phyloP scores from a whole-genome alignment of 768 basidiomycete species.

The Inosperma sp. region DNA sequence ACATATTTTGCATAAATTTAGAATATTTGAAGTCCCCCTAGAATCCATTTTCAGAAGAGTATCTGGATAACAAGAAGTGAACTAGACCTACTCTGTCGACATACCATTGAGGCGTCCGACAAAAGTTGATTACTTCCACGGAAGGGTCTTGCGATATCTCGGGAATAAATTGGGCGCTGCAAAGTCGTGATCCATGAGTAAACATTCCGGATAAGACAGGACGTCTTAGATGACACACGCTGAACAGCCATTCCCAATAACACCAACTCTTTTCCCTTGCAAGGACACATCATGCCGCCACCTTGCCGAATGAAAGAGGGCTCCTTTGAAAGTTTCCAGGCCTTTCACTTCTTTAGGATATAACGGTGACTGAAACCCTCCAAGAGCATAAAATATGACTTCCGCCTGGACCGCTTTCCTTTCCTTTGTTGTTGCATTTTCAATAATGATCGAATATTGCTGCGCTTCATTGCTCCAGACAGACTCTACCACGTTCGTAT shows the following conservation, averaged over 20 bases:
- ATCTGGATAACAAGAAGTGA: background rate
- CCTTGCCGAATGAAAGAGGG: constrained; percentile 49
- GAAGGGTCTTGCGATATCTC: constrained; percentile 46
- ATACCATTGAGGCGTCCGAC: constrained; percentile 58
- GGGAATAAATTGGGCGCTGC: constrained; percentile 58
- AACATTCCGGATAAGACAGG: background rate
- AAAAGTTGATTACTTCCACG: constrained; percentile 53
- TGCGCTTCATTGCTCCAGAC: constrained; percentile 44
- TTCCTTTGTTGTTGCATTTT: constrained; percentile 35
- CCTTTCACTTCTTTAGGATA: constrained; percentile 44
- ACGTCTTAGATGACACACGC: constrained; percentile 36
- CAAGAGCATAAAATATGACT: constrained; percentile 47
- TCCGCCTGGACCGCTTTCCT: constrained; percentile 36
- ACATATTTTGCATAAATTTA: constrained; percentile 46
- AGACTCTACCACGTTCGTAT: constrained; percentile 36
- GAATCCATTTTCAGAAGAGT: background rate
- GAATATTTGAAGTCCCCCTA: constrained; percentile 42
- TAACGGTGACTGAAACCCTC: constrained; percentile 44
- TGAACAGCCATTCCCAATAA: constrained; percentile 62
- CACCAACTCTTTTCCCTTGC: constrained; percentile 49
- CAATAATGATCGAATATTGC: constrained; percentile 39
- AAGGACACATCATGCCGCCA: constrained; percentile 54
- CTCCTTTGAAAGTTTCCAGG: constrained; percentile 43
- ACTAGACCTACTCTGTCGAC: constrained; percentile 42
- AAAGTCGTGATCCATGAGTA: constrained; percentile 10